A percentile compares a stretch with the other conserved stretches of the same genome.
phyloP scores from a whole-genome alignment of 768 basidiomycete species.

The Vararia minispora region DNA sequence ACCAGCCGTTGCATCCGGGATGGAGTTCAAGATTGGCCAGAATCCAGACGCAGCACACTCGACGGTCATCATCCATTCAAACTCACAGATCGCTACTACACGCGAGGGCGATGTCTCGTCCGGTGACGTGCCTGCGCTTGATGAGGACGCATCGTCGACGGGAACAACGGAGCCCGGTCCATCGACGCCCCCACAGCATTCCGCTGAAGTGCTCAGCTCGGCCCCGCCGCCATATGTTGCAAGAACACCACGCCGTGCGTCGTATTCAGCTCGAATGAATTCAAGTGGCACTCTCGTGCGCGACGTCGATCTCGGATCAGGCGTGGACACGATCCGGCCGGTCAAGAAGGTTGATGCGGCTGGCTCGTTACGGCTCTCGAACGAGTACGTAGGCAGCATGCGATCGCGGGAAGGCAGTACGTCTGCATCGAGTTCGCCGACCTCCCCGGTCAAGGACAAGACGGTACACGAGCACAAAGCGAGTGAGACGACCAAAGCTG shows the following conservation, averaged over 20 bases:
- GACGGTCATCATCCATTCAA: slow-evolving; percentile 55
- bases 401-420: slow-evolving; percentile 41
- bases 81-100: no score
- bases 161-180: slow-evolving; percentile 34
- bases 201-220: slow-evolving; percentile 35
- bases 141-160: slow-evolving; percentile 24
- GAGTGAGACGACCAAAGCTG: slow-evolving; percentile 56
- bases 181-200: slow-evolving; percentile 24
- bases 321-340: slow-evolving; percentile 84
- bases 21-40: no score
- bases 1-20: slow-evolving; percentile 20
- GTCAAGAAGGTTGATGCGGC: slow-evolving; percentile 84
- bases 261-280: slow-evolving; percentile 66
- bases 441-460: slow-evolving; percentile 33
- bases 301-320: slow-evolving; percentile 78
- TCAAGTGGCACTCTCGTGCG: slow-evolving; percentile 66
- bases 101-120: slow-evolving; percentile 12
- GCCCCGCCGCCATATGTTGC: slow-evolving; percentile 69
- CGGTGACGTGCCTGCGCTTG: slow-evolving; percentile 32
- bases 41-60: slow-evolving; percentile 52
- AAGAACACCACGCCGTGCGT: slow-evolving; percentile 56
- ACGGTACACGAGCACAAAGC: slow-evolving; percentile 34
- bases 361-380: slow-evolving; percentile 64
- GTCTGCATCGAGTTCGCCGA: slow-evolving; percentile 26
- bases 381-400: slow-evolving; percentile 71